These are phyloP conservation scores for Penicillium occitanis DNA, from an alignment of 2,329 filamentous ascomycete species.

Conservation along the genomic window DNA sequence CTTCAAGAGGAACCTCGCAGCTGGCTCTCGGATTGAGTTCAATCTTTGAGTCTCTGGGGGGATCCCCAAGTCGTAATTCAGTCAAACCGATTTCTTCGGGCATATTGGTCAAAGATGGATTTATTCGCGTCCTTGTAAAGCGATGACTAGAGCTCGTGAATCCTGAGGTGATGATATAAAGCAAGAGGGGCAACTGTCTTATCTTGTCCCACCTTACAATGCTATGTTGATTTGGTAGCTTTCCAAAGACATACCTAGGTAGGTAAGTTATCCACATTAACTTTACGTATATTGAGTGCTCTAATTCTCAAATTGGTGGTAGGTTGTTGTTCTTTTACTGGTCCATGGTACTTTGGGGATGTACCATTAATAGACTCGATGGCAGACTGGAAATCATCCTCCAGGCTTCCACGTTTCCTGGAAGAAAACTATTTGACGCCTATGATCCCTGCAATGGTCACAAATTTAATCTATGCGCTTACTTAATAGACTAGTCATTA, in stretches of 20 bases:
- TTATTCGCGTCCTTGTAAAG: not conserved
- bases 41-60: not conserved
- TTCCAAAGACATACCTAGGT: not conserved
- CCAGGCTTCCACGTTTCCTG: not conserved
- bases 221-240: not conserved
- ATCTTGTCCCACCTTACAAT: not conserved
- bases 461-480: not conserved
- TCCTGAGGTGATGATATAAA: not conserved
- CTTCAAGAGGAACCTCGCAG: not conserved
- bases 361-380: not conserved
- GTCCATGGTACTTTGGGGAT: not conserved
- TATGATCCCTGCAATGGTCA: not conserved
- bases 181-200: not conserved
- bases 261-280: not conserved
- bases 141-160: not conserved
- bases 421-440: not conserved
- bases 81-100: not conserved
- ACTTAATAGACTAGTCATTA: not conserved
- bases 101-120: not conserved
- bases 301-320: not conserved
- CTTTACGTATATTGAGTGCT: not conserved
- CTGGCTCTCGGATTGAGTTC: not conserved
- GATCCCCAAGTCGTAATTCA: not conserved
- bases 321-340: not conserved
- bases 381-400: not conserved